Evolutionary conservation across 2,329 filamentous ascomycete species (phyloP).

Genomic region (Byssochlamys sp.): DNA sequence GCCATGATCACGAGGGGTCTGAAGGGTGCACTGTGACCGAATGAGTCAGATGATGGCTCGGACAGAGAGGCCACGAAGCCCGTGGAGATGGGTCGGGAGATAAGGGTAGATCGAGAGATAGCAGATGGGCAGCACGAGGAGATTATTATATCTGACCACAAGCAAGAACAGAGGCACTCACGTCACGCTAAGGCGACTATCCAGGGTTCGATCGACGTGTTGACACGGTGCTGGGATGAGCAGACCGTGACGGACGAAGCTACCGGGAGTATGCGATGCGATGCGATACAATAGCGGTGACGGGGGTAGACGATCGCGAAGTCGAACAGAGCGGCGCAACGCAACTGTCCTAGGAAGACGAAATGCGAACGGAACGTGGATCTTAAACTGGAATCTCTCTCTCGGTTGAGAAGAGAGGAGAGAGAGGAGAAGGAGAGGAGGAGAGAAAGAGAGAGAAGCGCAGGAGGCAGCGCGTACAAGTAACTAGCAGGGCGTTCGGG

Average conservation of each 20-base stretch:
- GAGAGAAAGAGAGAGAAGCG: neutral
- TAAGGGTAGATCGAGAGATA: neutral
- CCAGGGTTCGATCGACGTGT: neutral
- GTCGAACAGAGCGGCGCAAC: slow-evolving; percentile 1
- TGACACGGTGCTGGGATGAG: slow-evolving; percentile 1
- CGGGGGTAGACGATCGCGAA: neutral
- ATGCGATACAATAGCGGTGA: slow-evolving; percentile 3
- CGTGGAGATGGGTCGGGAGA: neutral
- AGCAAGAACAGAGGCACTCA: slow-evolving; percentile 1
- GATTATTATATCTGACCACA: neutral
- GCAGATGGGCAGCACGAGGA: neutral
- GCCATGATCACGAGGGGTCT: slow-evolving; percentile 30
- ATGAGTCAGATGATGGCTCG: slow-evolving; percentile 15
- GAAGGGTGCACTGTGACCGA: slow-evolving; percentile 4
- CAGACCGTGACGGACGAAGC: neutral
- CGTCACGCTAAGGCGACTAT: slow-evolving; percentile 1
- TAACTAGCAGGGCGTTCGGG: neutral
- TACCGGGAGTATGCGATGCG: slow-evolving; percentile 3
- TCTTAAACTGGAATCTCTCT: neutral
- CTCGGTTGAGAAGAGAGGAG: neutral
- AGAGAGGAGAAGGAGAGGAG: neutral
- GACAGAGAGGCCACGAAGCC: slow-evolving; percentile 4
- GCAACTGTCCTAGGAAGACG: neutral
- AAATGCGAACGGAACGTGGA: neutral
- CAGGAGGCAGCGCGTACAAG: neutral